These are phyloP conservation scores for Spirogloea muscicola DNA, from an alignment of 139 green algal genomes.

Conservation along the genomic window DNA sequence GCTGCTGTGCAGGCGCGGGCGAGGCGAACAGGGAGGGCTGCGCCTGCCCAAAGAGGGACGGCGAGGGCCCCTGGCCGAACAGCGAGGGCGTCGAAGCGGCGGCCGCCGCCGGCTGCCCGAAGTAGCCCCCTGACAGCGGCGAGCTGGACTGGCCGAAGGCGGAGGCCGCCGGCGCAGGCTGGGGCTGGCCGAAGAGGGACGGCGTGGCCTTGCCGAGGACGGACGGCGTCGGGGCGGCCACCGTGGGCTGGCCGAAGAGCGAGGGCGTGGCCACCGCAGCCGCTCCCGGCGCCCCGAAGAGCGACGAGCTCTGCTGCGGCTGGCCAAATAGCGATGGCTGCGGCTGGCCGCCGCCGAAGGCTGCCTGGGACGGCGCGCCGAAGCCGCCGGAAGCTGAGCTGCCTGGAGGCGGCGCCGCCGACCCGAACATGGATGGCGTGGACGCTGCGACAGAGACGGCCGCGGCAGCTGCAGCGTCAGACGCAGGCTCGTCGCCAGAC, in stretches of 20 bases:
- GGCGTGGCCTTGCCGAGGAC: not conserved
- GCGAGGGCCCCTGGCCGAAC: constrained; percentile 8
- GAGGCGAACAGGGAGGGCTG: not conserved
- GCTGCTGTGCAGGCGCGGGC: not conserved
- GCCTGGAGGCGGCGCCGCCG: no score
- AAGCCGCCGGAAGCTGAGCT: no score
- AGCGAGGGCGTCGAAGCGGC: constrained; percentile 5
- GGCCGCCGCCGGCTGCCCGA: not conserved
- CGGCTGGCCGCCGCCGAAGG: no score
- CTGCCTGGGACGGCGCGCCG: no score
- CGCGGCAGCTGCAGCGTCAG: no score
- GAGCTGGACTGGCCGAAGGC: not conserved
- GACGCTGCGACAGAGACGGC: no score
- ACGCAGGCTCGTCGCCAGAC: no score
- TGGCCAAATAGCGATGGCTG: constrained; percentile 15
- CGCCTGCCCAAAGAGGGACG: not conserved
- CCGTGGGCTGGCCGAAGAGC: not conserved
- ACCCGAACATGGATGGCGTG: no score
- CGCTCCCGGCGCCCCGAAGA: not conserved
- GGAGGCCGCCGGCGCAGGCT: not conserved
- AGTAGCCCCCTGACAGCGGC: not conserved
- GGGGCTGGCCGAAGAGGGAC: constrained; percentile 11
- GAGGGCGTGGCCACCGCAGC: not conserved
- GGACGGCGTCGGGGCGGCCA: not conserved
- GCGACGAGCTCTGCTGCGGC: not conserved